These are phyloP conservation scores for Suillus fuscotomentosus DNA, from an alignment of 768 basidiomycete species.

Conservation along the genomic window DNA sequence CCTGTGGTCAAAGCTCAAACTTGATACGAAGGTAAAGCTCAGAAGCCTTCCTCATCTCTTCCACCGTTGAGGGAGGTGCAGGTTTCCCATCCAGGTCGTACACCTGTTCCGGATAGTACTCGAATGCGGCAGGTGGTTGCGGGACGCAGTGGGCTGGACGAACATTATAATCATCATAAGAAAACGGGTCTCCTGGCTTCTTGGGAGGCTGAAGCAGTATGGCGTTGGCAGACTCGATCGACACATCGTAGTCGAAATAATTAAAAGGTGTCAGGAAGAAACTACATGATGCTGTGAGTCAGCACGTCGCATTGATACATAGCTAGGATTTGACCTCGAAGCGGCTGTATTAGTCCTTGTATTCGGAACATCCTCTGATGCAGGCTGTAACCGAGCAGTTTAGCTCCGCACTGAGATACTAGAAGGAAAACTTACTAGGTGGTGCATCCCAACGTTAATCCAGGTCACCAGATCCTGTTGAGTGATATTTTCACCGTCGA, in stretches of 20 bases:
- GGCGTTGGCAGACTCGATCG: constrained; percentile 57
- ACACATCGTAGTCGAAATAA: constrained; percentile 63
- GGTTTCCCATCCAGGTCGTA: constrained; percentile 35
- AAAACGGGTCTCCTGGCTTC: constrained; percentile 36
- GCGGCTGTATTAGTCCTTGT: constrained; percentile 58
- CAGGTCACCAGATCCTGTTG: constrained; percentile 67
- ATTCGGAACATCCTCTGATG: constrained; percentile 63
- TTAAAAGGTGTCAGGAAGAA: constrained; percentile 63
- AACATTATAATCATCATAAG: constrained; percentile 54
- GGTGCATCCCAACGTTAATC: constrained; percentile 68
- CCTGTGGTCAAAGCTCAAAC: constrained; percentile 19
- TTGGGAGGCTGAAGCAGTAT: constrained; percentile 44
- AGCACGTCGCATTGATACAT: background rate
- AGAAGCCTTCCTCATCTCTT: constrained; percentile 39
- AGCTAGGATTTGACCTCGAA: constrained; percentile 39
- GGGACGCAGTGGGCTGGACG: constrained; percentile 39
- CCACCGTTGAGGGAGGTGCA: constrained; percentile 25
- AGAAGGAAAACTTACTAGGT: constrained; percentile 38
- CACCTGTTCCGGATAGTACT: constrained; percentile 34
- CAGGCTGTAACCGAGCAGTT: constrained; percentile 36
- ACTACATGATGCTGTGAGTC: constrained; percentile 24
- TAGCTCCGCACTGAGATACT: background rate
- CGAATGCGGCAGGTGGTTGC: constrained; percentile 35
- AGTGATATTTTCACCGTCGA: constrained; percentile 60
- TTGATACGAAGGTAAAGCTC: constrained; percentile 40